Evolutionary conservation across 495 filamentous ascomycete species (phyloP), one percentile per base, ranked within the genome.

Genomic region (Lepidopterella palustris): DNA sequence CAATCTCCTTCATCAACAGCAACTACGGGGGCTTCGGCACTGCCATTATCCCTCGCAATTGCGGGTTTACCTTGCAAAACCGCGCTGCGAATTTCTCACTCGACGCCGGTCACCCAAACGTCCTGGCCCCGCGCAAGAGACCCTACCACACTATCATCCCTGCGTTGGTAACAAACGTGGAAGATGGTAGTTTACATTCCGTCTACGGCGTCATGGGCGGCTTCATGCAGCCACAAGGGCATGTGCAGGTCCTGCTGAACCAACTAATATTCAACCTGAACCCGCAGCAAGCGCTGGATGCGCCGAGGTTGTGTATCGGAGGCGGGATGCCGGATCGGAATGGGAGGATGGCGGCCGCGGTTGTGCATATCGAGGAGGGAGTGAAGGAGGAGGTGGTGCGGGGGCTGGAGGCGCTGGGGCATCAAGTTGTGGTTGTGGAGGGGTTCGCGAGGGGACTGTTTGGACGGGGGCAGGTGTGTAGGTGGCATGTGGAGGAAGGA

Each of bases 81-180:
- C 89, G 93, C n/a, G 95, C 87, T 39, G 83, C 85, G 31, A 88
- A 88, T 59, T 98, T 98, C 77, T 76, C 76, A 0, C 78, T 98
- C 1, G 68, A 78, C 0, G 63, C 68, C 0, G 73, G 73, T 13
- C 90, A 95, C 68, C 90, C 92, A 1, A 97, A 98, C 65, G 80
- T 75, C 9, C 75, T 92, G 31, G 89, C 82, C 3, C 89, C 90
- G 0, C 70, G 80, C n/a, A 97, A 97, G 75, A 72, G 93, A 18
- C 95, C 93, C 0, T 98, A 97, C 71, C 95, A 97, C 70, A 98
- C 93, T 55, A 97, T 98, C 72, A 98, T 98, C 68, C 92, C 93
- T 0, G 92, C 88, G 0, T 79, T 97, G 71, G 81, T 93, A 48
- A 97, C 93, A 3, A 87, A 90, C 60, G 68, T 82, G 1, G 77